Evolutionary conservation across 345 rosid species (phyloP), one percentile per base, ranked within the genome.

Genomic region (Ceriops decandra): DNA sequence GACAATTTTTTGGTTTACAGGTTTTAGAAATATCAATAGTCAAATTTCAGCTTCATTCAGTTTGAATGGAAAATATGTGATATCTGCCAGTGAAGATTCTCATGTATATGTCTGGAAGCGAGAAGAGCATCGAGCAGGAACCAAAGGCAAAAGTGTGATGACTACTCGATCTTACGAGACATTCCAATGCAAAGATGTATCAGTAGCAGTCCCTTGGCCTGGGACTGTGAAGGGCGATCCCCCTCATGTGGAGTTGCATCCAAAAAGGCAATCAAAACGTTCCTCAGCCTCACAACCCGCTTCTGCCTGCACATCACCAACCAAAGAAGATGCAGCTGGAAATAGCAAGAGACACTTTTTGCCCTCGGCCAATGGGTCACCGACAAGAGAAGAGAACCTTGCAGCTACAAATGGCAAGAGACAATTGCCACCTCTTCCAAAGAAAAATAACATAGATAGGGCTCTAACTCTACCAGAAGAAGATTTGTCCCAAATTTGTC

Each of bases 81-180:
- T 90, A 0, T 79, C 82, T 28, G 96, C 99, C n/a, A 95, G 99
- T 36, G 98, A 95, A 80, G 98, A 95, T 74, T 87, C 97, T 17
- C 86, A 92, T 5, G 98, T 95, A 56, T 95, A 82, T 36, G 69
- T 91, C 5, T 95, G 99, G 99, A 91, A 80, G 77, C 80, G 77
- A 7, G 91, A 86, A 11, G 88, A 79, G 68, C 82, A 69, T 38
- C 80, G 86, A 68, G 60, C 80, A 52, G 71, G 68, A 36, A 49
- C 65, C 0, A 87, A 86, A 76, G 62, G 69, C 51, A 88, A 81
- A 74, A 70, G 67, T 1, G 22, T 77, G 20, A 33, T 78, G 15
- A 81, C 77, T 35, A 77, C 83, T 28, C 73, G 79, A 60, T 78
- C 92, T 19, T 77, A 88, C 19, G 99, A 95, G 71, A 75, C 75